Evolutionary conservation across 345 rosid genomes (phyloP).

Genomic region (Barbarea vulgaris): DNA sequence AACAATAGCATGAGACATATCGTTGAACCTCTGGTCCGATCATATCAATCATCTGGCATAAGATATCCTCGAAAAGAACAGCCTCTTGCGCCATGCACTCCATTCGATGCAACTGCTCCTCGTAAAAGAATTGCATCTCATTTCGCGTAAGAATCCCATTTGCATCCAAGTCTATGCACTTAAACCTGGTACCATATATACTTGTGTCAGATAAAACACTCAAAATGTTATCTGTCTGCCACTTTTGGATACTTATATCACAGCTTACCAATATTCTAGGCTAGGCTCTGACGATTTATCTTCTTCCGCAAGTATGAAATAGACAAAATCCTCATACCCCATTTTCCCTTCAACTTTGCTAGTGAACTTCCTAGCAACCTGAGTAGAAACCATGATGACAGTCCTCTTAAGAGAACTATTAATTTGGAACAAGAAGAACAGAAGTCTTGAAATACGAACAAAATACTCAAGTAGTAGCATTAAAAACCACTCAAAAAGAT

Average conservation of each 20-base stretch:
- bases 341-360: background rate
- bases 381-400: background rate
- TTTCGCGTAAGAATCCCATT: slow-evolving; percentile 85
- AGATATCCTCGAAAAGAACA: slow-evolving; percentile 89
- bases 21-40: slow-evolving; percentile 92
- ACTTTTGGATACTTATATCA: background rate
- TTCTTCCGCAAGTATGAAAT: background rate
- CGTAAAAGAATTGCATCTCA: slow-evolving; percentile 90
- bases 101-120: slow-evolving; percentile 98
- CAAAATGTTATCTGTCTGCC: background rate
- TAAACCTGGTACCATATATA: slow-evolving; percentile 67
- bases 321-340: background rate
- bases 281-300: background rate
- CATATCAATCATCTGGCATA: slow-evolving; percentile 97
- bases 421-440: background rate
- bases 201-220: slow-evolving; percentile 23
- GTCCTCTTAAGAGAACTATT: background rate
- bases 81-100: slow-evolving; percentile 99
- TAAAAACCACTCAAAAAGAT: background rate
- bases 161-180: slow-evolving; percentile 91
- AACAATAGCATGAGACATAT: too few species aligned
- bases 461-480: background rate
- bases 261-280: background rate
- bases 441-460: background rate
- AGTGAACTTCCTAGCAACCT: background rate